A percentile compares a stretch with the other conserved stretches of the same genome.
These are phyloP conservation scores for Mortierella sp. DNA, from an alignment of 371 early-diverging fungal species.

Conservation along the genomic window DNA sequence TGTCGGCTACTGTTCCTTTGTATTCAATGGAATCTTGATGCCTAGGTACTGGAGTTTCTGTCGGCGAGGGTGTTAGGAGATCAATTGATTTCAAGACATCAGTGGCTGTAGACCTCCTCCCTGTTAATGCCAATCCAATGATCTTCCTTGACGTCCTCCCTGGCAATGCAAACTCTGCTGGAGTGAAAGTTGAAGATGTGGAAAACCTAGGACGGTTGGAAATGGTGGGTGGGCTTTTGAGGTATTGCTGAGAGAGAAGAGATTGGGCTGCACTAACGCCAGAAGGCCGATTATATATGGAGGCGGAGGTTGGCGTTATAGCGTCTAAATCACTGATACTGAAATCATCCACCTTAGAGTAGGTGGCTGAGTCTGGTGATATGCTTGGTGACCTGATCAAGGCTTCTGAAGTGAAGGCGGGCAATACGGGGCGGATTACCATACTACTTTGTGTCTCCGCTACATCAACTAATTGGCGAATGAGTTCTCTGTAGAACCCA, in stretches of 20 bases:
- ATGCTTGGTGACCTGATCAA: background rate
- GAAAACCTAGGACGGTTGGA: background rate
- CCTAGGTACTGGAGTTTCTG: no score
- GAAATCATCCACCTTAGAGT: background rate
- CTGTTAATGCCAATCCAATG: background rate
- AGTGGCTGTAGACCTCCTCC: background rate
- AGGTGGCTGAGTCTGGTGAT: background rate
- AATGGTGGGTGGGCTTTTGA: background rate
- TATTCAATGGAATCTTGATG: background rate
- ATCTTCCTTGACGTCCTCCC: background rate
- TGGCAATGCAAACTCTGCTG: background rate
- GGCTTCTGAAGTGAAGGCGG: background rate
- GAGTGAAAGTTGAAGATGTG: background rate
- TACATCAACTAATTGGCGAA: conserved; percentile 17
- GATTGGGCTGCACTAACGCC: conserved; percentile 16
- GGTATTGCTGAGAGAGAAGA: conserved; percentile 17
- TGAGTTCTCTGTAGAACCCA: conserved; percentile 21
- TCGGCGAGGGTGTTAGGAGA: no score
- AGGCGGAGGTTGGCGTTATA: background rate
- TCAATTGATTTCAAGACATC: background rate
- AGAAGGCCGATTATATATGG: background rate
- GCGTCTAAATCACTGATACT: background rate
- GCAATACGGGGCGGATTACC: background rate
- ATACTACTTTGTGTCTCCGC: background rate
- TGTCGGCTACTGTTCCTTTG: background rate